Percentiles rank a stretch among this genome's conserved stretches.
Conservation (phyloP, 805 yeast species). For the Candida palmyrensis region DNA sequence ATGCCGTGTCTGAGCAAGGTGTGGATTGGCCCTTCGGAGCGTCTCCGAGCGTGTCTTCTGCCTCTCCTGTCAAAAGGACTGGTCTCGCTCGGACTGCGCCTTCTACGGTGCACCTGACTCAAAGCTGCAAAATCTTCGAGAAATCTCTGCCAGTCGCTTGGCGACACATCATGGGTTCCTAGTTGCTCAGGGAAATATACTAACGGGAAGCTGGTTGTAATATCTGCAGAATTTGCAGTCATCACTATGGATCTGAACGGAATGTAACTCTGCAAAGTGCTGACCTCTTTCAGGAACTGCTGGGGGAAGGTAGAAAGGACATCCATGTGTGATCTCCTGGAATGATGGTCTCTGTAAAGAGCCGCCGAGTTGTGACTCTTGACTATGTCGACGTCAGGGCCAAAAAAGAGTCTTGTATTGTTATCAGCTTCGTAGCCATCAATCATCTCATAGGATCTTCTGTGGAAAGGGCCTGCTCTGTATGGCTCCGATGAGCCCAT, state of each 20-base stretch:
- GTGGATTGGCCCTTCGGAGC: no score
- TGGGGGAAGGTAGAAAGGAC: neutral
- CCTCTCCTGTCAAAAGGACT: conserved; percentile 1
- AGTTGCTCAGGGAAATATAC: conserved; percentile 3
- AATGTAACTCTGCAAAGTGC: neutral
- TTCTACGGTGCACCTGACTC: neutral
- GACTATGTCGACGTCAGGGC: conserved; percentile 3
- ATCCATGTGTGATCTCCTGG: neutral
- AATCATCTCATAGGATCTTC: no score
- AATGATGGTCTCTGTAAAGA: no score
- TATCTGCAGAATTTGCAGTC: conserved; percentile 2
- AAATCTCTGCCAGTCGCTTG: conserved; percentile 4
- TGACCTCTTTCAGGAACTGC: conserved; percentile 3
- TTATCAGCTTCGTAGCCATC: no score
- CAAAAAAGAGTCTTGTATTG: conserved; percentile 1
- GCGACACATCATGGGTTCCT: conserved; percentile 3
- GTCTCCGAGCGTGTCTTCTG: neutral
- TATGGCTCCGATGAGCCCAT: no score
- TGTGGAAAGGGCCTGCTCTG: no score
- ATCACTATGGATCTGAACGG: conserved; percentile 4
- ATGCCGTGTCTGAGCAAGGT: no score
- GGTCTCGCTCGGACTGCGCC: neutral
- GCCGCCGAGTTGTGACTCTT: conserved; percentile 1
- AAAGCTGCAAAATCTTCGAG: conserved; percentile 1
- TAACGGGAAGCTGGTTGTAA: conserved; percentile 1